Percentiles rank a stretch among this genome's conserved stretches.
Evolutionary conservation across 352 stramenopile genomes (phyloP).

Genomic region (Globisporangium takayamanum): DNA sequence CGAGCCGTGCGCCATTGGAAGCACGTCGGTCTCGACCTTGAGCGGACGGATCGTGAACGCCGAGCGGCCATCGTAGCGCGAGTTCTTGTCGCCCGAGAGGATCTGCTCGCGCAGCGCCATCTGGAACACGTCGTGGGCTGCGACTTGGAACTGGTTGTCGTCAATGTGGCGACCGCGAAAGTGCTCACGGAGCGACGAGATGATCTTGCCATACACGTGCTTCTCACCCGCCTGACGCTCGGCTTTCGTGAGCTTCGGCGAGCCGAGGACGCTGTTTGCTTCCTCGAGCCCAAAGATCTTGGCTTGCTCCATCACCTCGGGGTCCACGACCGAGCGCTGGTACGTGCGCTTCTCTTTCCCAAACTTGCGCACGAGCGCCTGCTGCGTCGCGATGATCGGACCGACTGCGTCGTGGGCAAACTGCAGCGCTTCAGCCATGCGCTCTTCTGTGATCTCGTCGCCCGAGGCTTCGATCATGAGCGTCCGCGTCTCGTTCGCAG

Average conservation of each 20-base stretch:
- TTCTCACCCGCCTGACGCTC: slow-evolving; percentile 62
- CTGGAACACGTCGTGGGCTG: slow-evolving; percentile 78
- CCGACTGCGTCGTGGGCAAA: slow-evolving; percentile 64
- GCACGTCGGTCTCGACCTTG: slow-evolving; percentile 78
- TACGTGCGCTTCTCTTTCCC: slow-evolving; percentile 73
- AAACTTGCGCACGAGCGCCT: slow-evolving; percentile 39
- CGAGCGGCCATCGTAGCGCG: slow-evolving; percentile 83
- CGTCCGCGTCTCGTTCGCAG: slow-evolving; percentile 59
- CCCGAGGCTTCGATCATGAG: slow-evolving; percentile 89
- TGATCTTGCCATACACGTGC: slow-evolving; percentile 64
- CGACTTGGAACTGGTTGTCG: slow-evolving; percentile 48
- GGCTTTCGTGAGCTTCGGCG: slow-evolving; percentile 38
- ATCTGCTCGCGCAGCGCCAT: slow-evolving; percentile 59
- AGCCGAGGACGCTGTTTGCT: slow-evolving; percentile 28
- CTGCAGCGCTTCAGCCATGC: slow-evolving; percentile 68
- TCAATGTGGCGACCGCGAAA: slow-evolving; percentile 34
- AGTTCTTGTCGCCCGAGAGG: slow-evolving; percentile 39
- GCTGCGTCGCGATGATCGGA: slow-evolving; percentile 55
- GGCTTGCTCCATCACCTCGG: slow-evolving; percentile 51
- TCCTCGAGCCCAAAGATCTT: slow-evolving; percentile 46
- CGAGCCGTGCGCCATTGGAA: slow-evolving; percentile 88
- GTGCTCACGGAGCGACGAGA: slow-evolving; percentile 45
- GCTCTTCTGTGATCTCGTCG: slow-evolving; percentile 62
- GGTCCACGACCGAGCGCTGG: slow-evolving; percentile 29
- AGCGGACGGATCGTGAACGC: slow-evolving; percentile 81